A percentile compares a stretch with the other conserved stretches of the same genome.
Conservation (phyloP, 1,284 basidiomycete genomes). For the Ceratobasidium sp. region DNA sequence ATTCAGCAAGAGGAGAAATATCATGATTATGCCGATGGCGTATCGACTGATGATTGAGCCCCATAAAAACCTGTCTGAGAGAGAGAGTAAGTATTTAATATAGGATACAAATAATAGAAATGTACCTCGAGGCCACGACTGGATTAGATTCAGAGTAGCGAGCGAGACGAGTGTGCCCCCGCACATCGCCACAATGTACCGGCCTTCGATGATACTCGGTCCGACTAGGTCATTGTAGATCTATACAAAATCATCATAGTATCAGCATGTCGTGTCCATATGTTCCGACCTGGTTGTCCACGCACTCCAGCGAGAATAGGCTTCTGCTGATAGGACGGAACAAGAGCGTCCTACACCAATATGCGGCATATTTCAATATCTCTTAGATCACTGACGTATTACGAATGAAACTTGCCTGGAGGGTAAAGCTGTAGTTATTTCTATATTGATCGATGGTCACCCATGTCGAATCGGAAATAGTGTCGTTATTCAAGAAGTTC, state of each 20-base stretch:
- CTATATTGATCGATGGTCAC: background rate
- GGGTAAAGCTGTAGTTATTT: background rate
- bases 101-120: too few relatives aligned
- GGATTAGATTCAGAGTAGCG: constrained; percentile 21
- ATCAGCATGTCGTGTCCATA: background rate
- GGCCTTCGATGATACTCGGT: background rate
- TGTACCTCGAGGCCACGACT: constrained; percentile 35
- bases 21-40: background rate
- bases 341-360: background rate
- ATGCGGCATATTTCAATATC: background rate
- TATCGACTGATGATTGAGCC: constrained; percentile 19
- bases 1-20: background rate
- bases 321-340: background rate
- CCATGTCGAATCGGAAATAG: background rate
- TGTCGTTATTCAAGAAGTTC: constrained; percentile 21
- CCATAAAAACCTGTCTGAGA: constrained; percentile 13
- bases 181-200: constrained; percentile 20
- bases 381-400: background rate
- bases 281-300: background rate
- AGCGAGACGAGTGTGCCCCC: constrained; percentile 6
- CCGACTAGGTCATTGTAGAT: background rate
- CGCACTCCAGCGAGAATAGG: too few relatives aligned
- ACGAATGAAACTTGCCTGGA: background rate
- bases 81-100: background rate
- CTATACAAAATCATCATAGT: background rate